Evolutionary conservation across 1,284 basidiomycete genomes (phyloP).

Genomic region (Tylopilus sp.): DNA sequence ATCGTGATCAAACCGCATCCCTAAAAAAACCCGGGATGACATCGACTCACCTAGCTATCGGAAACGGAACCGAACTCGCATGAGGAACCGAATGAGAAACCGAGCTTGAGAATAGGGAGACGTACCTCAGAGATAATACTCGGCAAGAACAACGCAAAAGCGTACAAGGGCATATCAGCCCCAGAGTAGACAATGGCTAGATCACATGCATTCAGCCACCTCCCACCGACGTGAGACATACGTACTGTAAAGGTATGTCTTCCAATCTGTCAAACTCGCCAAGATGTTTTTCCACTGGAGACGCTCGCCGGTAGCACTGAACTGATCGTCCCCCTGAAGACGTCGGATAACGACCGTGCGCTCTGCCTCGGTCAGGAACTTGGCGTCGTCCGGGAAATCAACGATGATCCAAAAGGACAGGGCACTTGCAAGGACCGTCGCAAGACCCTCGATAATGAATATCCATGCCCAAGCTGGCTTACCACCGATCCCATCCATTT

Average conservation of each 20-base stretch:
- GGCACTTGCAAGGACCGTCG: constrained; percentile 73
- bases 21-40: constrained; percentile 24
- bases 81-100: background rate
- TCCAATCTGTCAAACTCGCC: constrained; percentile 75
- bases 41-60: constrained; percentile 58
- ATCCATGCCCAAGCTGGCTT: constrained; percentile 79
- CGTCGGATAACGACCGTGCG: constrained; percentile 74
- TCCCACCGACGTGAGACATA: background rate
- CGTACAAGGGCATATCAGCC: constrained; percentile 73
- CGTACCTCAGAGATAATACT: constrained; percentile 74
- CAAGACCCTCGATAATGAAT: constrained; percentile 75
- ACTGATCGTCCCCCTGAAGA: constrained; percentile 77
- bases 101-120: constrained; percentile 9
- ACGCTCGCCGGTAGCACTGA: constrained; percentile 77
- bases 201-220: background rate
- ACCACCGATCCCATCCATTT: constrained; percentile 75
- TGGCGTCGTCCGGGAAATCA: constrained; percentile 86
- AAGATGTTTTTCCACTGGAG: constrained; percentile 71
- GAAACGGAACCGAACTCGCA: background rate
- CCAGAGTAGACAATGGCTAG: constrained; percentile 69
- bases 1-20: background rate
- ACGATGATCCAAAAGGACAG: constrained; percentile 81
- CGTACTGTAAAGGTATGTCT: constrained; percentile 77
- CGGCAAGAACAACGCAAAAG: constrained; percentile 79
- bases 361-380: constrained; percentile 78